Evolutionary conservation across 352 stramenopile species (phyloP).

Genomic region (Pythium sukuiense): DNA sequence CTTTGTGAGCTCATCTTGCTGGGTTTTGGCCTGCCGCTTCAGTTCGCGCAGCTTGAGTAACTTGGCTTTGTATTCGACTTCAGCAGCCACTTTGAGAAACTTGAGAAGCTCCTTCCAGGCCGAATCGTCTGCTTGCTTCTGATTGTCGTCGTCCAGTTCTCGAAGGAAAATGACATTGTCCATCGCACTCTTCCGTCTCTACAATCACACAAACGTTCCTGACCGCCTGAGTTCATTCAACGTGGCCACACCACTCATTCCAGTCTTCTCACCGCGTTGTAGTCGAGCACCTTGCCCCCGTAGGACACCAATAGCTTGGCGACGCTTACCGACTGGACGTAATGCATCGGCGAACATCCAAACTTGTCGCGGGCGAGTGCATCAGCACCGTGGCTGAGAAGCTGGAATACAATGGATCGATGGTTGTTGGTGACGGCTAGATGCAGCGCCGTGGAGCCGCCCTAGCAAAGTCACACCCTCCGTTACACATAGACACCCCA

Average conservation of each 20-base stretch:
- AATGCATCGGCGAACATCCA: constrained; percentile 66
- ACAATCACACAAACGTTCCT: too few species aligned
- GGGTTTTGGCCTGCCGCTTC: constrained; percentile 35
- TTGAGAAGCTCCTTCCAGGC: constrained; percentile 36
- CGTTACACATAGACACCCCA: neutral
- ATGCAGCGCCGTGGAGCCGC: constrained; percentile 58
- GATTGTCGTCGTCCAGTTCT: constrained; percentile 18
- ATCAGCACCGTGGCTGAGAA: constrained; percentile 69
- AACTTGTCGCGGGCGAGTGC: constrained; percentile 56
- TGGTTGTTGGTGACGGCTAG: constrained; percentile 60
- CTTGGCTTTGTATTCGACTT: constrained; percentile 62
- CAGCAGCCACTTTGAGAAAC: constrained; percentile 43
- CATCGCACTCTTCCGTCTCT: constrained; percentile 62
- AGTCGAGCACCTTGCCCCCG: constrained; percentile 53
- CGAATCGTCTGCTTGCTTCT: constrained; percentile 4
- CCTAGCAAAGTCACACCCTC: constrained; percentile 31
- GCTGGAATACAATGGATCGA: constrained; percentile 59
- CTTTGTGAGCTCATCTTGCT: constrained; percentile 6
- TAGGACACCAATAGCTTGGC: constrained; percentile 69
- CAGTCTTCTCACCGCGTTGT: constrained; percentile 40
- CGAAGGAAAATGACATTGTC: constrained; percentile 33
- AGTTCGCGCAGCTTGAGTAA: constrained; percentile 40
- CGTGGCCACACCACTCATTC: neutral
- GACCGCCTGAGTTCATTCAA: neutral
- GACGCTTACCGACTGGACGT: constrained; percentile 61